A percentile compares a stretch with the other conserved stretches of the same genome.
These are phyloP conservation scores for Boletus pseudopeckii DNA, from an alignment of 768 basidiomycete genomes.

Conservation along the genomic window DNA sequence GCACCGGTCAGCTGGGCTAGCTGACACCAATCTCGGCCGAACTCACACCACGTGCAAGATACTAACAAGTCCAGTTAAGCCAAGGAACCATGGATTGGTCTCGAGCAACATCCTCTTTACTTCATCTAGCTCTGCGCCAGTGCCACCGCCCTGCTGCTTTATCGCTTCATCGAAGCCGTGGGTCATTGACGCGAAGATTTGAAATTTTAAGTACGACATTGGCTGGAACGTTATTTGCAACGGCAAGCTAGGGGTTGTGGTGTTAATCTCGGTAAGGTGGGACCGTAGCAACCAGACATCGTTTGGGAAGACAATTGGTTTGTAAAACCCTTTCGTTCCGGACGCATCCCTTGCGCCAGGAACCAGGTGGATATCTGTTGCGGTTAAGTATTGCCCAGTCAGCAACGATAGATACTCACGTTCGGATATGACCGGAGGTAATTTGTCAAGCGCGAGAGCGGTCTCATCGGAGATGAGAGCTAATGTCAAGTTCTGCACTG, in stretches of 20 bases:
- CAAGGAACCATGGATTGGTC: conserved; percentile 87
- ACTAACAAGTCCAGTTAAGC: conserved; percentile 79
- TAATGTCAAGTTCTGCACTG: conserved; percentile 75
- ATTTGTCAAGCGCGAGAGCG: conserved; percentile 46
- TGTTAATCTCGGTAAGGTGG: conserved; percentile 81
- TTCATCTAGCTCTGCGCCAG: conserved; percentile 82
- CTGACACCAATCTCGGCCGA: not conserved
- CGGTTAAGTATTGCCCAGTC: conserved; percentile 10
- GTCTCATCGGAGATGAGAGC: conserved; percentile 75
- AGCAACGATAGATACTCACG: conserved; percentile 43
- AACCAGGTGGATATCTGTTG: conserved; percentile 61
- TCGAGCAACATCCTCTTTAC: conserved; percentile 91
- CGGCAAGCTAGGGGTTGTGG: conserved; percentile 74
- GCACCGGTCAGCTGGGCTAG: conserved; percentile 11
- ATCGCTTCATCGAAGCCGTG: conserved; percentile 84
- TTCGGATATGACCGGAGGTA: conserved; percentile 59
- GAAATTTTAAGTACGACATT: conserved; percentile 84
- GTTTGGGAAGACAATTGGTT: conserved; percentile 88
- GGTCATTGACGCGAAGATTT: conserved; percentile 80
- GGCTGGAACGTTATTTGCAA: conserved; percentile 82
- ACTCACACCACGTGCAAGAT: conserved; percentile 83
- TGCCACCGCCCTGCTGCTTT: conserved; percentile 63
- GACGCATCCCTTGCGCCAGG: conserved; percentile 58
- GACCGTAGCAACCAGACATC: conserved; percentile 92
- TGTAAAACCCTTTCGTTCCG: conserved; percentile 69